phyloP scores from a whole-genome alignment of 495 filamentous ascomycete genomes.

The Amniculicola lignicola region DNA sequence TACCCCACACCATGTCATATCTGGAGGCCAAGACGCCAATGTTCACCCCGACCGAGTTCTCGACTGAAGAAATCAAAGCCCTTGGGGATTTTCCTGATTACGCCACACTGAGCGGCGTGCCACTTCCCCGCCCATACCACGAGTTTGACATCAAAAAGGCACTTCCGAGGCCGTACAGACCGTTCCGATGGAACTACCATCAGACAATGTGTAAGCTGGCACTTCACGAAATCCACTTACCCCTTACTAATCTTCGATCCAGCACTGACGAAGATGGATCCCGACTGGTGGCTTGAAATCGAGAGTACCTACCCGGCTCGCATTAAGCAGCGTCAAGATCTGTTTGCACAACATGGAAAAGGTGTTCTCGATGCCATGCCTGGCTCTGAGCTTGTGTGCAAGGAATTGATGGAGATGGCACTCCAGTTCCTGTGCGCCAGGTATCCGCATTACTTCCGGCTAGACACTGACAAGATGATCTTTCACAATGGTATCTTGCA shows the following conservation, averaged over 20 bases:
- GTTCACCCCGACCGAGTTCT: conserved; percentile 60
- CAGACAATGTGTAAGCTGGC: conserved; percentile 83
- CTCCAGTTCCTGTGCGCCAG: conserved; percentile 74
- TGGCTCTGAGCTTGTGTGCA: conserved; percentile 76
- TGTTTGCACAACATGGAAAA: conserved; percentile 63
- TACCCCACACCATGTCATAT: conserved; percentile 30
- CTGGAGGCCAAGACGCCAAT: conserved; percentile 34
- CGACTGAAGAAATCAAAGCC: conserved; percentile 65
- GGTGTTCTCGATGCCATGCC: conserved; percentile 67
- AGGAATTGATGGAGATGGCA: conserved; percentile 88
- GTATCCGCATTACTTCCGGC: conserved; percentile 75
- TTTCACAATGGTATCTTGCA: conserved; percentile 71
- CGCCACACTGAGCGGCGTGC: conserved; percentile 71
- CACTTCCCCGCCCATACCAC: conserved; percentile 67
- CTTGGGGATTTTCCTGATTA: conserved; percentile 86
- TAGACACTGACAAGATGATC: conserved; percentile 56
- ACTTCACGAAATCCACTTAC: neutral
- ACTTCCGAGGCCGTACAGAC: conserved; percentile 51
- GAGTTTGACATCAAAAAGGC: conserved; percentile 47
- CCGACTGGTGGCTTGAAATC: conserved; percentile 89
- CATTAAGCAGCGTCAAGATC: conserved; percentile 68
- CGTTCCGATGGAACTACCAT: conserved; percentile 84
- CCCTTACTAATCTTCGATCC: conserved; percentile 23
- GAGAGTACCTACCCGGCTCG: conserved; percentile 69
- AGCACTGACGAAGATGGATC: conserved; percentile 79